Percentiles rank a stretch among this genome's conserved stretches.
Evolutionary conservation across 768 basidiomycete genomes (phyloP).

Genomic region (Rhodotorula paludigena): DNA sequence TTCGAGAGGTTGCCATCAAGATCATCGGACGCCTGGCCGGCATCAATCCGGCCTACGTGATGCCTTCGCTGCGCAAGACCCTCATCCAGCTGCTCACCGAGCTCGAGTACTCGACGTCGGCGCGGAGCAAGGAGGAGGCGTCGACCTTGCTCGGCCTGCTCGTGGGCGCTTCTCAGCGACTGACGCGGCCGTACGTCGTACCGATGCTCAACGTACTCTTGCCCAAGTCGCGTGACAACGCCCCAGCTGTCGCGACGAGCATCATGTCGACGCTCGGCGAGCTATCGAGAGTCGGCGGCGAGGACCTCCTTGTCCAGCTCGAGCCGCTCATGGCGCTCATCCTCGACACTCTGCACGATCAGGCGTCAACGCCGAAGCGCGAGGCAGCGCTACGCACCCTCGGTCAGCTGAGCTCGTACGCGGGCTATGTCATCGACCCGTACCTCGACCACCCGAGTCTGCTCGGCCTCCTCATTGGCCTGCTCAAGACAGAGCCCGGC

Average conservation of each 20-base stretch:
- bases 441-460: conserved; percentile 86
- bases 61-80: conserved; percentile 92
- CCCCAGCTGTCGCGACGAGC: conserved; percentile 82
- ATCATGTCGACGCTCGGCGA: conserved; percentile 93
- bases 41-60: conserved; percentile 97
- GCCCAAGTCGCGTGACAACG: conserved; percentile 77
- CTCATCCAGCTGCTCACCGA: conserved; percentile 94
- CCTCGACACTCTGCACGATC: conserved; percentile 81
- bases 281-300: conserved; percentile 84
- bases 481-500: conserved; percentile 69
- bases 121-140: conserved; percentile 69
- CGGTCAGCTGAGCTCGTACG: conserved; percentile 91
- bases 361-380: conserved; percentile 67
- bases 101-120: conserved; percentile 86
- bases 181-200: conserved; percentile 91
- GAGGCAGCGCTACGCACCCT: conserved; percentile 91
- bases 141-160: conserved; percentile 82
- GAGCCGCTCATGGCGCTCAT: conserved; percentile 85
- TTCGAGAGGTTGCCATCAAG: conserved; percentile 80
- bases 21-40: conserved; percentile 89
- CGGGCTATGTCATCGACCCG: conserved; percentile 88
- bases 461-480: conserved; percentile 73
- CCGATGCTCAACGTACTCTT: conserved; percentile 91
- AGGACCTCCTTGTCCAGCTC: conserved; percentile 77
- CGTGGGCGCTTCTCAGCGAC: conserved; percentile 81